Base-by-base conservation (phyloP, 495 filamentous ascomycete species). In the Aspergillus panamensis region DNA sequence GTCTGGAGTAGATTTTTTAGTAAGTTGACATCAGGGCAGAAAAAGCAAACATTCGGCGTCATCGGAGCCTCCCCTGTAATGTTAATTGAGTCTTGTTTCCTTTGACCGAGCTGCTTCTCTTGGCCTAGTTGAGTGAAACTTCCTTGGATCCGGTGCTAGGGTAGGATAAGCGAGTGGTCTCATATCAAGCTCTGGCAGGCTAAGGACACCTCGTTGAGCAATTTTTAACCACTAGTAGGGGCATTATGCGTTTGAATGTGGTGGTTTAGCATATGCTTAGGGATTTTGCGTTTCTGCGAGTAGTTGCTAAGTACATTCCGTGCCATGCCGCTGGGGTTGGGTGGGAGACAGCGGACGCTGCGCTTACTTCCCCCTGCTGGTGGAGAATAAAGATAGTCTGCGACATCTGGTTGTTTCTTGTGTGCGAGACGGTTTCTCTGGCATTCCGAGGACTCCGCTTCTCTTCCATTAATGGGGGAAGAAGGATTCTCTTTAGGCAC, bases 21-120 rank as follows among this genome's bases (percentile, higher is more conserved):
- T 25, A 25, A 25, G 25, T 25, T 5, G 25, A 25, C 25, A 2
- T 5, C 2, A 25, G 2, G 5, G 35, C 8, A n/a, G 14, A 39
- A 39, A 39, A 39, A n/a, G 35, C 35, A 8, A 5, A 39, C 10
- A 6, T 39, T 39, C 35, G 10, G n/a, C 16, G 10, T 40, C 9
- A 9, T 17, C 42, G 42, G 42, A 45, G 17, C 16, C 16, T 45
- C 42, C 42, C 42, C 42, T 45, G 42, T 6, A 16, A 0, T 12
- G 16, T 45, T 8, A 21, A 3, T 49, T 30, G 12, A 30, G 20
- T 48, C 39, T 21, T 8, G 30, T n/a, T 37, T 8, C 35, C 53
- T 56, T 25, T 49, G 43, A 40, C 44, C 44, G 53, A 30, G 7
- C 32, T 48, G 16, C 47, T 48, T 48, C 31, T 40, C 17, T 48